A percentile compares a stretch with the other conserved stretches of the same genome.
Conservation (phyloP, 1,284 basidiomycete species). For the Laetiporus sulphureus region DNA sequence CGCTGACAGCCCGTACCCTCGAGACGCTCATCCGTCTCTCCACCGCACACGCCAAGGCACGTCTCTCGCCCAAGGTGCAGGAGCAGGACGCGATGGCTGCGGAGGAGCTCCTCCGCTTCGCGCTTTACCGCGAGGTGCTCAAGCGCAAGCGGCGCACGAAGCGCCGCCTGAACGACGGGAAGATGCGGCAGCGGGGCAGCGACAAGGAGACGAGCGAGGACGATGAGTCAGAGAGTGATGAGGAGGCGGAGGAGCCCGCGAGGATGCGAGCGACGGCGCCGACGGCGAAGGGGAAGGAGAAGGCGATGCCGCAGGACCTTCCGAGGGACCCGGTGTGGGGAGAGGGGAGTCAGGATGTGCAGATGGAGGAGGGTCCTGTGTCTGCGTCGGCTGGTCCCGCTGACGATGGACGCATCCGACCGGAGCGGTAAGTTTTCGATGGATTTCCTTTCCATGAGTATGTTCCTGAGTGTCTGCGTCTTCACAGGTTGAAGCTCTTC, state of each 20-base stretch:
- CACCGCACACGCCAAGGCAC: conserved; percentile 96
- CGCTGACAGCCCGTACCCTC: conserved; percentile 95
- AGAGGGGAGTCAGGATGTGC: conserved; percentile 56
- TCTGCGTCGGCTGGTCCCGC: conserved; percentile 32
- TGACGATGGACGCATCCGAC: conserved; percentile 36
- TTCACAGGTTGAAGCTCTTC: conserved; percentile 67
- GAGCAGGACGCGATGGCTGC: conserved; percentile 86
- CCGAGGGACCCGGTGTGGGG: conserved; percentile 45
- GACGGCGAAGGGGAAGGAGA: conserved; percentile 27
- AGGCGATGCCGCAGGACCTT: conserved; percentile 16
- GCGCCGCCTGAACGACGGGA: conserved; percentile 68
- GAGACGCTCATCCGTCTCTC: conserved; percentile 98
- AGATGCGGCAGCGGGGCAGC: conserved; percentile 28
- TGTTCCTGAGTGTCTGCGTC: too few species aligned
- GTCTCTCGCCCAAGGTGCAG: conserved; percentile 83
- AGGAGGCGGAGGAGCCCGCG: conserved; percentile 43
- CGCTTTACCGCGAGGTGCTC: conserved; percentile 96
- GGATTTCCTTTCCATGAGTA: background rate
- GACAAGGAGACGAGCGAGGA: conserved; percentile 42
- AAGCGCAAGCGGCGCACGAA: conserved; percentile 75
- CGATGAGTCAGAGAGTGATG: conserved; percentile 47
- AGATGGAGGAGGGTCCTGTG: conserved; percentile 56
- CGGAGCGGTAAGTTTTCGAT: conserved; percentile 45
- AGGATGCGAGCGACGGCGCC: conserved; percentile 41
- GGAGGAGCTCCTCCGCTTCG: conserved; percentile 94